A percentile compares a stretch with the other conserved stretches of the same genome.
Conservation (phyloP, 371 early-diverging fungal genomes). For the Syncephalastrum sp. region DNA sequence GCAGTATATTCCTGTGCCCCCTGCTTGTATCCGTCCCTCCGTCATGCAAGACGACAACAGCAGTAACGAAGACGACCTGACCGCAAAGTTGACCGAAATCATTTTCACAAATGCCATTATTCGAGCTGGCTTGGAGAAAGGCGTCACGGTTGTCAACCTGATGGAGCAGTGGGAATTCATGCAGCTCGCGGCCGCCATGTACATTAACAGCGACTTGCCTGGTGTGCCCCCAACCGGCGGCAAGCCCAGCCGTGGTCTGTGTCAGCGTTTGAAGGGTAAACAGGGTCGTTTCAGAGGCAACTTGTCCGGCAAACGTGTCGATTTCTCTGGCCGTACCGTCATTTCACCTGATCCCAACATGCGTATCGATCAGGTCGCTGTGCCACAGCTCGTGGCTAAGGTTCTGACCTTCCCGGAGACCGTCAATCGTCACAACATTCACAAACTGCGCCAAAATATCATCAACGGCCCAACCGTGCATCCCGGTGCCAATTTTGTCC, state of each 20-base stretch:
- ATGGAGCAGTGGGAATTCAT: constrained; percentile 99
- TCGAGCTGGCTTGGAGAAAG: constrained; percentile 80
- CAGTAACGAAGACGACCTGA: constrained; percentile 99
- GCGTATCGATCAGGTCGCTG: constrained; percentile 98
- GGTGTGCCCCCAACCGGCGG: constrained; percentile 68
- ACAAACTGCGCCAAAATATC: constrained; percentile 78
- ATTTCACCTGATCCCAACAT: constrained; percentile 99
- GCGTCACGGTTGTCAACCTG: constrained; percentile 70
- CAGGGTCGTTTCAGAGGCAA: constrained; percentile 99
- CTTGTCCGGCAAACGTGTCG: constrained; percentile 99
- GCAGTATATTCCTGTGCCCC: constrained; percentile 96
- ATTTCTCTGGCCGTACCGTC: constrained; percentile 99
- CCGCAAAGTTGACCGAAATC: constrained; percentile 97
- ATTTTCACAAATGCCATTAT: constrained; percentile 92
- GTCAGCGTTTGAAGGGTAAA: constrained; percentile 99
- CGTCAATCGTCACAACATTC: constrained; percentile 89
- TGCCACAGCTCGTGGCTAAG: constrained; percentile 96
- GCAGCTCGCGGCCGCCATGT: constrained; percentile 95
- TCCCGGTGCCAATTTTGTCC: constrained; percentile 97
- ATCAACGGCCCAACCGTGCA: constrained; percentile 90
- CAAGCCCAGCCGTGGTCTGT: constrained; percentile 89
- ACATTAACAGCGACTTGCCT: constrained; percentile 96
- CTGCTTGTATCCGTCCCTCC: constrained; percentile 97
- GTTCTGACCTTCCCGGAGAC: constrained; percentile 97
- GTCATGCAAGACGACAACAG: constrained; percentile 91